Evolutionary conservation across 2,329 filamentous ascomycete genomes (phyloP).

Genomic region (Aureobasidium sp.): DNA sequence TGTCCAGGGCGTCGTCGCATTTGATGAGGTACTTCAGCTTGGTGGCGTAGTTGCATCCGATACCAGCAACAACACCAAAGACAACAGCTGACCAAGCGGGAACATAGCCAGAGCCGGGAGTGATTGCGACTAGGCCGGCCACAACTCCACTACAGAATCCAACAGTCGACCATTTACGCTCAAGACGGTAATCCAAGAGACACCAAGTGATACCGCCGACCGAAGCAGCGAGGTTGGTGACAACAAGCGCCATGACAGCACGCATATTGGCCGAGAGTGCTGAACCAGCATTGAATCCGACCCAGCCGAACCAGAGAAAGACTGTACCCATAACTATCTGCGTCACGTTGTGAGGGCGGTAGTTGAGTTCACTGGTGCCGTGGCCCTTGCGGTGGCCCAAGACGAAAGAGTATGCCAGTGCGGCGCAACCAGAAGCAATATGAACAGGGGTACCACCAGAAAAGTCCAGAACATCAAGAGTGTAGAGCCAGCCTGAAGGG

Average conservation of each 20-base stretch:
- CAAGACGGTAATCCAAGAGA: constrained; percentile 76
- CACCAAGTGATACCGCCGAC: constrained; percentile 86
- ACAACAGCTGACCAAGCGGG: constrained; percentile 76
- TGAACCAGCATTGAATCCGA: constrained; percentile 86
- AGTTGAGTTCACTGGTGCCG: constrained; percentile 81
- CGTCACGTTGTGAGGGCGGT: constrained; percentile 85
- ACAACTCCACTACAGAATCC: constrained; percentile 89
- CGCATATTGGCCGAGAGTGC: constrained; percentile 74
- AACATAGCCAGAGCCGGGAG: constrained; percentile 77
- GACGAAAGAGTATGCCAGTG: constrained; percentile 85
- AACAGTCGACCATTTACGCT: constrained; percentile 86
- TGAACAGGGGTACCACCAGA: constrained; percentile 87
- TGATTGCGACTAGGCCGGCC: constrained; percentile 79
- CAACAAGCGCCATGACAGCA: constrained; percentile 75
- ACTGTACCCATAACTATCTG: constrained; percentile 88
- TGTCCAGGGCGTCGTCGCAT: constrained; percentile 80
- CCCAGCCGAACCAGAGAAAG: constrained; percentile 93
- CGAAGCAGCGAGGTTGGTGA: constrained; percentile 77
- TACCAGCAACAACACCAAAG: constrained; percentile 67
- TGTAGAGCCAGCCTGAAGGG: constrained; percentile 66
- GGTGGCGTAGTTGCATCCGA: constrained; percentile 79
- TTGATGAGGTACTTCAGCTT: constrained; percentile 79
- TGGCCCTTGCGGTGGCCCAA: constrained; percentile 78
- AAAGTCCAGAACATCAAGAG: constrained; percentile 76
- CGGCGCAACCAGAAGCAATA: constrained; percentile 72